These are phyloP conservation scores for Fagopyrum homotropicum DNA, from an alignment of 148 eudicot genomes.

Conservation along the genomic window DNA sequence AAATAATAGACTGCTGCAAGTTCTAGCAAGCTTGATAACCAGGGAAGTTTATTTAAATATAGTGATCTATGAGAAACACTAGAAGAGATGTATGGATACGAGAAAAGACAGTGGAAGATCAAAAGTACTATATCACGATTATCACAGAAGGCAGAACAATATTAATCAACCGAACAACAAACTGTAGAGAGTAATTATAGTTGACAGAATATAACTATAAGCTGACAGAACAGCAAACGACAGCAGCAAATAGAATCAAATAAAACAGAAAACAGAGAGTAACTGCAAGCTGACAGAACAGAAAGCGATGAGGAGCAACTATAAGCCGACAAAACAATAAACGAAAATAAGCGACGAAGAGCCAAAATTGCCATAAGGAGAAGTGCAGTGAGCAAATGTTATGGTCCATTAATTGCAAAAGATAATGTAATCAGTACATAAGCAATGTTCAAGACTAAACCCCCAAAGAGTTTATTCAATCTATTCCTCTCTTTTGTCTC, in stretches of 20 bases:
- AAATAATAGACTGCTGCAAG: background rate
- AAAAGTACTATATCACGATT: background rate
- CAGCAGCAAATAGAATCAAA: background rate
- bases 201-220: background rate
- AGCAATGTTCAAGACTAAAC: background rate
- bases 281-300: background rate
- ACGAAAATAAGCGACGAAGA: background rate
- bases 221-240: background rate
- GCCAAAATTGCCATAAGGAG: background rate
- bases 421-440: slow-evolving; percentile 9
- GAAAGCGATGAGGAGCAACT: background rate
- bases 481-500: background rate
- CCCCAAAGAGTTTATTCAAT: slow-evolving; percentile 5
- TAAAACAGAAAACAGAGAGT: background rate
- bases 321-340: background rate
- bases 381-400: background rate
- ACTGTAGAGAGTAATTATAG: background rate
- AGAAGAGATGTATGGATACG: background rate
- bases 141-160: background rate
- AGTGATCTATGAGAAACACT: background rate
- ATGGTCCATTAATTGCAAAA: background rate
- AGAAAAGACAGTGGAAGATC: background rate
- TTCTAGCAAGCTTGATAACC: background rate
- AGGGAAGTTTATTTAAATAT: background rate
- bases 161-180: background rate